These are phyloP conservation scores for Sorghum bicolor DNA, from an alignment of 176 grass and related monocot genomes.

Conservation along the genomic window DNA sequence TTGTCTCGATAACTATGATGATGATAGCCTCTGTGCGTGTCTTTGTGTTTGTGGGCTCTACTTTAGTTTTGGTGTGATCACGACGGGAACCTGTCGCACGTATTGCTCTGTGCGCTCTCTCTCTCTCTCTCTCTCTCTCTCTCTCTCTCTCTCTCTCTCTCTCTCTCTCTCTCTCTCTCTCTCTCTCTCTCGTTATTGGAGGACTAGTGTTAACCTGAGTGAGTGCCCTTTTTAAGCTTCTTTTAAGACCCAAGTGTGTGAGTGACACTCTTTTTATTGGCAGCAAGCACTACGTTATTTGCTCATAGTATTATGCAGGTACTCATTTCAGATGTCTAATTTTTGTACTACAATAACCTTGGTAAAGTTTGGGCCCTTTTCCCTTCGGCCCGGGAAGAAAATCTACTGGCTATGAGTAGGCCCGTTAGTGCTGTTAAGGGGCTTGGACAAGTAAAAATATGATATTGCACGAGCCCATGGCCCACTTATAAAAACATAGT, in stretches of 20 bases:
- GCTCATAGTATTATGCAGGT: not conserved
- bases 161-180: no score
- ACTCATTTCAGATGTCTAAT: not conserved
- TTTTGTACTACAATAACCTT: not conserved
- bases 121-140: not conserved
- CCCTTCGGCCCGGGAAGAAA: not conserved
- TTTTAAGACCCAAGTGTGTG: not conserved
- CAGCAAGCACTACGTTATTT: not conserved
- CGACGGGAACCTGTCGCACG: conserved; percentile 54
- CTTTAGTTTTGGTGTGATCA: conserved; percentile 24
- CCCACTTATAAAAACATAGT: not conserved
- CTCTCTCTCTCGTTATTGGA: not conserved
- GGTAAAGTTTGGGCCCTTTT: conserved; percentile 18
- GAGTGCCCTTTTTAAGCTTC: not conserved
- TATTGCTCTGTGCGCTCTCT: not conserved
- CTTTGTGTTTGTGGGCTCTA: conserved; percentile 32
- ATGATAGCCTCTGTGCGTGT: not conserved
- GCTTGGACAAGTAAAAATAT: not conserved
- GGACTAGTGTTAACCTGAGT: not conserved
- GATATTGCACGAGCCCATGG: not conserved
- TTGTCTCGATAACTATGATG: conserved; percentile 2
- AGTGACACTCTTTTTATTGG: not conserved
- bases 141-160: no score
- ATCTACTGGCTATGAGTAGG: not conserved
- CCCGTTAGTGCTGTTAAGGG: not conserved